These are phyloP conservation scores for Monilinia vaccinii-corymbosi DNA, from an alignment of 2,329 filamentous ascomycete species.

Conservation along the genomic window DNA sequence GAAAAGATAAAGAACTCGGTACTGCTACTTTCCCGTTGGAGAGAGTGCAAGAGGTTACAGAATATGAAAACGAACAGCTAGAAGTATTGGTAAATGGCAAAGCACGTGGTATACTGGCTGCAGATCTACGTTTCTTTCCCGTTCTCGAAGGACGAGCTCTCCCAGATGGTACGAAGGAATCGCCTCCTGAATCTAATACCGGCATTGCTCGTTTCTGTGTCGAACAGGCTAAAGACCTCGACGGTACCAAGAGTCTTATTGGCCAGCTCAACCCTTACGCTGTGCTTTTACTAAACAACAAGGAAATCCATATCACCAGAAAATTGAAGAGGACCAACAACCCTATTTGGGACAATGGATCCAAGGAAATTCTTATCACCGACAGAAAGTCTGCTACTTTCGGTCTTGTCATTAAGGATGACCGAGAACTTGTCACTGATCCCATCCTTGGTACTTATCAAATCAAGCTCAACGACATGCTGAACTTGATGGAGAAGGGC, in stretches of 20 bases:
- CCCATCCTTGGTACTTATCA: constrained; percentile 86
- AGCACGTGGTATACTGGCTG: constrained; percentile 66
- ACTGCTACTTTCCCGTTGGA: constrained; percentile 79
- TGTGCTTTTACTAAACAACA: constrained; percentile 78
- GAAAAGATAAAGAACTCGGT: constrained; percentile 94
- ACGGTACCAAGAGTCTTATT: constrained; percentile 83
- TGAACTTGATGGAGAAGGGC: constrained; percentile 83
- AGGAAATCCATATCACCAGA: constrained; percentile 80
- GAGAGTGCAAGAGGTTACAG: constrained; percentile 63
- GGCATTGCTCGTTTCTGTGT: constrained; percentile 91
- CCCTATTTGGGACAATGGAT: constrained; percentile 88
- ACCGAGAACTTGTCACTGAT: constrained; percentile 75
- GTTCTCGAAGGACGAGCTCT: constrained; percentile 66
- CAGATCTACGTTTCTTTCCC: constrained; percentile 91
- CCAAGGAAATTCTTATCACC: constrained; percentile 90
- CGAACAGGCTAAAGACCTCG: constrained; percentile 93
- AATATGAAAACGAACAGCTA: constrained; percentile 75
- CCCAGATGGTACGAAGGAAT: constrained; percentile 68
- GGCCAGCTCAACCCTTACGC: constrained; percentile 90
- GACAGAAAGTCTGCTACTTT: constrained; percentile 85
- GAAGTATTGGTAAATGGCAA: constrained; percentile 82
- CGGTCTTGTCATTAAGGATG: constrained; percentile 90
- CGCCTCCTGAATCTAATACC: constrained; percentile 80
- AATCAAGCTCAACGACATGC: constrained; percentile 88
- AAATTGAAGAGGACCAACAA: constrained; percentile 97